Evolutionary conservation across 2,329 filamentous ascomycete genomes (phyloP).

Genomic region (Diaporthe nobilis): DNA sequence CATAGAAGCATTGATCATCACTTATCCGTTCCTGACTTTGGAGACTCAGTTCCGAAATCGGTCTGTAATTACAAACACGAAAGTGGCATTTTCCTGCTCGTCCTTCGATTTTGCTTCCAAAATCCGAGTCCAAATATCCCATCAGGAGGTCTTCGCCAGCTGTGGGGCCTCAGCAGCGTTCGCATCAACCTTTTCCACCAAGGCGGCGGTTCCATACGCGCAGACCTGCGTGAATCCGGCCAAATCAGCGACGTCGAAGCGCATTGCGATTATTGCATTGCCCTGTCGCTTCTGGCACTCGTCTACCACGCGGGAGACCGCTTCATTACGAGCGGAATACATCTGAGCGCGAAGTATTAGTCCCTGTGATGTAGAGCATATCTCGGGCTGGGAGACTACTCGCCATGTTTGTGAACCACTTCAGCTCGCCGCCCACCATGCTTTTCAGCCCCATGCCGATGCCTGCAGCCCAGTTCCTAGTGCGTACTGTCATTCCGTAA

Average conservation of each 20-base stretch:
- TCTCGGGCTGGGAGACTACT: constrained; percentile 27
- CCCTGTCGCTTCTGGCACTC: constrained; percentile 71
- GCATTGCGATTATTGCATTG: constrained; percentile 71
- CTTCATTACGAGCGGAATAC: constrained; percentile 71
- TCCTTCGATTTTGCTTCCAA: too few species aligned
- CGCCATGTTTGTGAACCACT: constrained; percentile 70
- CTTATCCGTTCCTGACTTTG: background rate
- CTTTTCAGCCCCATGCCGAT: constrained; percentile 70
- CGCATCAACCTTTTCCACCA: constrained; percentile 68
- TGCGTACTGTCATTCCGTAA: constrained; percentile 57
- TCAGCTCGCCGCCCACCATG: constrained; percentile 70
- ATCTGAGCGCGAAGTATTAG: constrained; percentile 51
- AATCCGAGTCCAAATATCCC: background rate
- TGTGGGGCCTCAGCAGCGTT: constrained; percentile 47
- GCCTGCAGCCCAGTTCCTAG: constrained; percentile 70
- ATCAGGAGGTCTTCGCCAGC: constrained; percentile 35
- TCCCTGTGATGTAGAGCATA: background rate
- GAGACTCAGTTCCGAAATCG: background rate
- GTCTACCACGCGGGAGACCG: constrained; percentile 67
- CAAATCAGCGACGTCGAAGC: constrained; percentile 70
- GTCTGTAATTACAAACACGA: background rate
- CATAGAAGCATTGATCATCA: too few species aligned
- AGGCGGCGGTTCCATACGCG: constrained; percentile 71
- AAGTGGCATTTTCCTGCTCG: too few species aligned
- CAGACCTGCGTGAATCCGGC: constrained; percentile 71